Evolutionary conservation across 805 yeast species (phyloP), one percentile per base, ranked within the genome.

Genomic region (Ogataea salicorniae): DNA sequence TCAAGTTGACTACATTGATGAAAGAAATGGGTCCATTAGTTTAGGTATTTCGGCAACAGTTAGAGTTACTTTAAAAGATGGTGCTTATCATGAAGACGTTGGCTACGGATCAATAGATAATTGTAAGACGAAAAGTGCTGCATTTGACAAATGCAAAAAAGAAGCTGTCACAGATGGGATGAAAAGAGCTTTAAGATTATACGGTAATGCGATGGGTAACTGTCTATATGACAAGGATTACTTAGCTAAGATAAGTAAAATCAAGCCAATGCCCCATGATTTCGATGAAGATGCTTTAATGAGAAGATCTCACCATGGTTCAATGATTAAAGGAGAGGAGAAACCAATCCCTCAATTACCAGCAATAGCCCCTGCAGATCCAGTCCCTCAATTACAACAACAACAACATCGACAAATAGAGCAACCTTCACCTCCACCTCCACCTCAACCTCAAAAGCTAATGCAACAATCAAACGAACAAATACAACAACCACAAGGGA

Each of bases 91-190:
- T 46, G 94, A 85, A 58, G 86, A 84, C 50, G 73, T 78, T 20
- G 97, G 97, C 0, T 76, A 79, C 52, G 96, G 95, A 6, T 77
- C 75, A 43, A 76, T 80, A 20, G 94, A 87, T 42, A 83, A 82
- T 49, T 86, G 87, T 39, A 76, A 79, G 43, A 73, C 81, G 20
- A 83, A 79, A 60, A 84, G 84, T 2, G 77, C 79, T 68, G 92
- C 95, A 0, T 84, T 77, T 61, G 88, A 81, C 46, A 89, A 87
- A 60, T 85, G 95, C 47, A 83, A 81, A 62, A 87, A 88, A 57
- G 94, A 86, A 57, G 94, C 96, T 0, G 77, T 84, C n/a, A 85
- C 91, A 0, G 91, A 87, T 63, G 97, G 87, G 0, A 66, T 85
- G 48, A 90, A 89, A 65, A 72, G 94, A 43, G 83, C 92, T 14